Percentiles rank a stretch among this genome's conserved stretches.
These are phyloP conservation scores for Penicillium maclennaniae DNA, from an alignment of 495 filamentous ascomycete species.

Conservation along the genomic window DNA sequence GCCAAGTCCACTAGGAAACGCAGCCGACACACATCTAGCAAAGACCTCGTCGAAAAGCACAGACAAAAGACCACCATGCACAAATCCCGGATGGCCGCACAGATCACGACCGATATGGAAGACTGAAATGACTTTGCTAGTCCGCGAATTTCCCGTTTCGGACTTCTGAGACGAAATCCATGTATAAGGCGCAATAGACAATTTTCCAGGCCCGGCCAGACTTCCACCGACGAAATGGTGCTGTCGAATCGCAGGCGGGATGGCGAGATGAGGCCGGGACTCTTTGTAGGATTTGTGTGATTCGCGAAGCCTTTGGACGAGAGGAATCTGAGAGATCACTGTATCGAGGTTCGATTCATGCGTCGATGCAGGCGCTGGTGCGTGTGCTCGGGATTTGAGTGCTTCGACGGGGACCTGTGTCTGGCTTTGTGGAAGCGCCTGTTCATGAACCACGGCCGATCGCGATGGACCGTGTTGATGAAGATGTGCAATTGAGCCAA, in stretches of 20 bases:
- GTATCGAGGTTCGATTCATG: conserved; percentile 46
- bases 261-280: conserved; percentile 58
- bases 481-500: conserved; percentile 10
- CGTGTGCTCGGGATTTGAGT: conserved; percentile 4
- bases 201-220: conserved; percentile 64
- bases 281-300: conserved; percentile 60
- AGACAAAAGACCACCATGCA: conserved; percentile 38
- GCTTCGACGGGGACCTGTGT: conserved; percentile 8
- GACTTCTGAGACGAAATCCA: conserved; percentile 43
- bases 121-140: conserved; percentile 27
- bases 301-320: conserved; percentile 60
- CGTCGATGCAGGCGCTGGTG: conserved; percentile 2
- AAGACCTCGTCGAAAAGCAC: conserved; percentile 44
- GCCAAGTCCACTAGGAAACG: conserved; percentile 43
- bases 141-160: conserved; percentile 15
- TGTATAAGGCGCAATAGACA: conserved; percentile 73
- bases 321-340: conserved; percentile 66
- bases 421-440: conserved; percentile 23
- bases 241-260: conserved; percentile 26
- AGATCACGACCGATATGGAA: conserved; percentile 38
- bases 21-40: conserved; percentile 36
- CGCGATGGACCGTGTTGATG: conserved; percentile 27
- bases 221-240: conserved; percentile 39
- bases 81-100: conserved; percentile 39
- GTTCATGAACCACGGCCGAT: conserved; percentile 27